A percentile compares a stretch with the other conserved stretches of the same genome.
Evolutionary conservation across 2,329 filamentous ascomycete genomes (phyloP).

Genomic region (Penicillium brevicompactum): DNA sequence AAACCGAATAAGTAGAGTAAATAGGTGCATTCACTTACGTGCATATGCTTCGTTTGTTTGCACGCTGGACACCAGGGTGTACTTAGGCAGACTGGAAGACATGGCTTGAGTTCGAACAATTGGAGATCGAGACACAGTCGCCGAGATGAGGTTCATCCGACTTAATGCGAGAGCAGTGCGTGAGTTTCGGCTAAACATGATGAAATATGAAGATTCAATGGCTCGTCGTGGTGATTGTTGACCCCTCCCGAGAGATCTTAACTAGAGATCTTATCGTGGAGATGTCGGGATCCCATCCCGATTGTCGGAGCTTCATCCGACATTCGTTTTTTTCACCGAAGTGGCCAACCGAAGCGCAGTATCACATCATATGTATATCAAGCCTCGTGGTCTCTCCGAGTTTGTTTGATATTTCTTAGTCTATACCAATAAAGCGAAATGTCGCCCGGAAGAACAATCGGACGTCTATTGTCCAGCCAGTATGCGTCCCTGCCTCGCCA

Average conservation of each 20-base stretch:
- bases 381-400: neutral
- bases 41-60: slow-evolving; percentile 5
- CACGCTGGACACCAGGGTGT: neutral
- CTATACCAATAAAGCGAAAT: neutral
- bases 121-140: neutral
- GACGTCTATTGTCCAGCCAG: neutral
- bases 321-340: neutral
- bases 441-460: neutral
- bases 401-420: neutral
- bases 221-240: neutral
- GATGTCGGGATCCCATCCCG: neutral
- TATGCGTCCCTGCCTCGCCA: neutral
- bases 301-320: neutral
- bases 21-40: neutral
- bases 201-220: neutral
- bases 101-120: neutral
- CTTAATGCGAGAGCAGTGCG: neutral
- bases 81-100: neutral
- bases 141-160: neutral
- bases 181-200: neutral
- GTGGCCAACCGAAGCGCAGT: neutral
- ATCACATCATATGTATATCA: neutral
- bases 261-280: neutral
- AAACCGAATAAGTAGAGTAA: neutral
- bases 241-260: neutral